Base-by-base conservation (phyloP, 228 moss, liverwort and hornwort genomes). In the Sphagnum magellanicum region DNA sequence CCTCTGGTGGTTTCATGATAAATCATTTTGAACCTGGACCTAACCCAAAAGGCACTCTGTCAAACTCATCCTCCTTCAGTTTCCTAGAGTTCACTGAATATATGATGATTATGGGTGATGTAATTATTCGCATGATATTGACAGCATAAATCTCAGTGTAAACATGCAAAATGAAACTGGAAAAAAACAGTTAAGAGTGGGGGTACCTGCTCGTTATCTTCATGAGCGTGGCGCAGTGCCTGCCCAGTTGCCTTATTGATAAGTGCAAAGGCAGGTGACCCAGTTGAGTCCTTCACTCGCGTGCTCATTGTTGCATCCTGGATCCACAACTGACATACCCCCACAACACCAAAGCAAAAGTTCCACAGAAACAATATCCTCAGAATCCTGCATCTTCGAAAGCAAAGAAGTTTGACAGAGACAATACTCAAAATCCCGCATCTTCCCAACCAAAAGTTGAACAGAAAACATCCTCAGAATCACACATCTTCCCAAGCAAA, bases 241-340 rank as follows among this genome's bases (percentile, higher is more conserved):
- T 69, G 64, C 5, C 83, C 80, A 1, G 83, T 50, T 5, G 61
- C 78, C 14, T 16, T 73, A 11, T 87, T 83, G 61, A 87, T 14
- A 73, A 83, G 67, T n/a, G 80, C 71, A 52, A 87, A 87, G 16
- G 74, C 78, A 5, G 83, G 74, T 52, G 46, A 48, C 53, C 83
- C 83, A 49, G 71, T 67, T 4, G 79, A 73, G 53, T 87, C 83
- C 58, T 78, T 83, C 69, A 83, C 80, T 16, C 74, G 79, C 0
- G 68, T 83, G 71, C 76, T 77, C 87, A 80, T 83, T 0, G 75
- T 51, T 10, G 75, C 79, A 64, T 86, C 86, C 75, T 73, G 77
- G 53, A 86, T 80, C 86, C 86, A 86, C 61, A 72, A 72, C 86
- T 82, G 85, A 32, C 2, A 32, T 32, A 32, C 32, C 32, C 49